Evolutionary conservation across 129 eudicot genomes (phyloP).

Genomic region (Flaveria ramosissima): DNA sequence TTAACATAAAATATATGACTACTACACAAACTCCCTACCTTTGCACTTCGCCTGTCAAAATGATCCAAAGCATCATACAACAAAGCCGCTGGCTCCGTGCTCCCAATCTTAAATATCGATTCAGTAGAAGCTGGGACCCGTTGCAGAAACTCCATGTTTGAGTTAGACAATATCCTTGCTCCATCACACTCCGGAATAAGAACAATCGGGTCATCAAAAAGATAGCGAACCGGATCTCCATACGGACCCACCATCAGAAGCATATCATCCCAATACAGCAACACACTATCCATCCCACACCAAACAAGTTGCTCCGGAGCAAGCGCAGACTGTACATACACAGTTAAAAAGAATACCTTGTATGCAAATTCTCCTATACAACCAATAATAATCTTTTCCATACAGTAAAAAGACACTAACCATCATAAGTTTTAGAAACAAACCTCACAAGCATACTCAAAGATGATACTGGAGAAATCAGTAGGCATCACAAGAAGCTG

Average conservation of each 20-base stretch:
- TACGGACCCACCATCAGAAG: constrained; percentile 96
- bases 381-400: not conserved
- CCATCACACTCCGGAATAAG: constrained; percentile 98
- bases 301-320: constrained; percentile 98
- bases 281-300: constrained; percentile 98
- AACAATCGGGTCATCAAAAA: constrained; percentile 83
- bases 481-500: constrained; percentile 76
- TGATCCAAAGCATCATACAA: constrained; percentile 97
- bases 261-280: constrained; percentile 97
- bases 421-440: constrained; percentile 20
- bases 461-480: constrained; percentile 63
- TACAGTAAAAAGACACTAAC: not conserved
- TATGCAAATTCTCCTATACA: not conserved
- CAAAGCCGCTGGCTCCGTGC: constrained; percentile 92
- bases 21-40: constrained; percentile 45
- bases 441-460: constrained; percentile 87
- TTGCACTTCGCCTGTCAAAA: constrained; percentile 94
- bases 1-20: not conserved
- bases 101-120: constrained; percentile 89
- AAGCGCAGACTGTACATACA: constrained; percentile 66
- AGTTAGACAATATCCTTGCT: constrained; percentile 79
- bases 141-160: constrained; percentile 90
- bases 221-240: constrained; percentile 84
- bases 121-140: constrained; percentile 93
- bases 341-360: not conserved